Evolutionary conservation across 352 stramenopile species (phyloP), one percentile per base, ranked within the genome.

Genomic region (Saprolegnia parasitica): DNA sequence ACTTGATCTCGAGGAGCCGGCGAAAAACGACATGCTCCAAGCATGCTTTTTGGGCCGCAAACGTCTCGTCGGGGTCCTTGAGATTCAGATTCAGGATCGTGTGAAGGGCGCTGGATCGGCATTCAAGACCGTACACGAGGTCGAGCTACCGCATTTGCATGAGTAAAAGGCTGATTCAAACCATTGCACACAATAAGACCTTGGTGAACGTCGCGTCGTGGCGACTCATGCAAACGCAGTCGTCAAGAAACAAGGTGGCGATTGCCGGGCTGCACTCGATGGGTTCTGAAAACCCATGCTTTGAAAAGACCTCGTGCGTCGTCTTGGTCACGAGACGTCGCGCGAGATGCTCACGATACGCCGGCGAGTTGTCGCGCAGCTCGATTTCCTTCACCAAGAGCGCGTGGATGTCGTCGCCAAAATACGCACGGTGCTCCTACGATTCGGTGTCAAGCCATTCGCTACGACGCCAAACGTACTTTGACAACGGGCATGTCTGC

Each of bases 1-100:
- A 67, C 46, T 67, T 67, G 60, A 67, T 45, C 40, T 56, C 46
- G 11, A 67, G 21, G 1, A 67, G 13, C 5, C 46, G 32, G 15
- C 60, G 60, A 45, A 67, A 37, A 13, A 55, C 40, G 6, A 56
- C 18, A 29, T 67, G 60, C 23, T 67, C 61, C 0, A 63, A 16
- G 18, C 56, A 63, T 20, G 15, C 16, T 8, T 49, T n/a, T n/a
- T 23, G 56, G 3, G 21, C 35, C 29, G 3, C 32, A 15, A 63
- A 40, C 3, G 35, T 11, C 8, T 63, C 23, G 8, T 11, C 32
- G 0, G 45, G 4, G 42, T 66, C 58, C 10, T 66, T 32, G 20
- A 39, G 16, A 16, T 66, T 29, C 20, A 49, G 1, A 20, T 46
- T 63, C 1, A 63, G 21, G 5, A 63, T 16, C 1, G 56, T 16